Evolutionary conservation across 495 filamentous ascomycete species (phyloP), one percentile per base, ranked within the genome.

Genomic region (Hypoxylon subgilvum): DNA sequence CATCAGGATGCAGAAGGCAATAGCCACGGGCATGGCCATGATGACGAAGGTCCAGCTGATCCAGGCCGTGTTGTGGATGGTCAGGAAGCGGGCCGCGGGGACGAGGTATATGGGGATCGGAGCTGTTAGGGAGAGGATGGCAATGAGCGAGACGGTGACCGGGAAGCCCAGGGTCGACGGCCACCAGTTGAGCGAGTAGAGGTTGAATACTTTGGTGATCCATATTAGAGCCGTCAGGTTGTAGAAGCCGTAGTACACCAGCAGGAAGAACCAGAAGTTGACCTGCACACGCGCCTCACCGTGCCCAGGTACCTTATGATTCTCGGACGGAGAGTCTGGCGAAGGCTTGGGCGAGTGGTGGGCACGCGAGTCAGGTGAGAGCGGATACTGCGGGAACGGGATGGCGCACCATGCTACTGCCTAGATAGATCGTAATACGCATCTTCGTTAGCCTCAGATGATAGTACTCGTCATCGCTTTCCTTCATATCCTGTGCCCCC

Each of bases 201-300:
- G 72, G 66, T 87, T 87, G 67, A 87, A 87, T 1, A 87, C 75
- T 56, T 87, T 87, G 35, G 84, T 87, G 41, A 87, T 84, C 84
- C 84, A 87, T 22, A 85, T 78, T 56, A 87, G 69, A 3, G 82
- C 84, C 5, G 82, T 83, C 18, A 85, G 63, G 61, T 83, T 85
- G 68, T 87, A 87, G 63, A 85, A 82, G 18, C 81, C 81, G 66
- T 87, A 87, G 72, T 86, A 87, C 32, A 85, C 76, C 13, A 82
- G 78, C 2, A 87, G 74, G 69, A 86, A 87, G 72, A 84, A 85
- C 83, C 83, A 86, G 59, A 87, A 87, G 72, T 85, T 86, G 52
- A 87, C 77, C 39, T 78, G 79, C 3, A 86, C 84, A 21, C 75
- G 75, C 7, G 82, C 79, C 45, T 79, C 74, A 18, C 84, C 84